Evolutionary conservation across 2,329 filamentous ascomycete species (phyloP).

Genomic region (Alternaria incomplexa): DNA sequence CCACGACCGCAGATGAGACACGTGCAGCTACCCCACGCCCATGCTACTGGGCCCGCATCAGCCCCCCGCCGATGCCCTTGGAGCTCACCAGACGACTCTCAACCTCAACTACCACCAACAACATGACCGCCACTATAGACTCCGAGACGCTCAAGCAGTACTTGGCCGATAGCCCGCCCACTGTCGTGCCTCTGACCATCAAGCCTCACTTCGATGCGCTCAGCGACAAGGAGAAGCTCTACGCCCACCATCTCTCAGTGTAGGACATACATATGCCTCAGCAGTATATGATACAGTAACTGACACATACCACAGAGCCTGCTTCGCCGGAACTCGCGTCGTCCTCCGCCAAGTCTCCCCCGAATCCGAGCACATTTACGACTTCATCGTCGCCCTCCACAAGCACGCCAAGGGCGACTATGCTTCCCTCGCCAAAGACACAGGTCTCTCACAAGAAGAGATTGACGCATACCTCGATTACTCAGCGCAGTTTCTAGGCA

Average conservation of each 20-base stretch:
- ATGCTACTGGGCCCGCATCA: neutral
- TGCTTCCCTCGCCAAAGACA: constrained; percentile 51
- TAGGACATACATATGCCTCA: constrained; percentile 17
- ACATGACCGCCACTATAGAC: constrained; percentile 49
- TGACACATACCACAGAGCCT: constrained; percentile 44
- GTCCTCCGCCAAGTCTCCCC: constrained; percentile 60
- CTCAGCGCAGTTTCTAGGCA: constrained; percentile 58
- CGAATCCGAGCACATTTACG: constrained; percentile 60
- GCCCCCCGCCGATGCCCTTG: neutral
- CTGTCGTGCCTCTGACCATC: constrained; percentile 85
- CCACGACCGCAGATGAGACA: neutral
- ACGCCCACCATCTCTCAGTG: constrained; percentile 72
- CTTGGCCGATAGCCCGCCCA: constrained; percentile 87
- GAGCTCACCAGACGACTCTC: neutral
- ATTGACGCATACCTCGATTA: constrained; percentile 48
- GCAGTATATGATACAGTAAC: neutral
- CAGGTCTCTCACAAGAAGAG: constrained; percentile 49
- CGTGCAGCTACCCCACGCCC: neutral
- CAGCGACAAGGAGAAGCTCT: constrained; percentile 78
- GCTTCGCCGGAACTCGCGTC: constrained; percentile 58
- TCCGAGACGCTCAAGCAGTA: constrained; percentile 67
- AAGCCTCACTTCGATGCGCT: constrained; percentile 89
- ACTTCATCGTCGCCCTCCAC: constrained; percentile 61
- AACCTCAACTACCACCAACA: neutral
- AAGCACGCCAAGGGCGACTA: constrained; percentile 57